Evolutionary conservation across 176 grass and related monocot genomes (phyloP).

Genomic region (Alopecurus myosuroides): DNA sequence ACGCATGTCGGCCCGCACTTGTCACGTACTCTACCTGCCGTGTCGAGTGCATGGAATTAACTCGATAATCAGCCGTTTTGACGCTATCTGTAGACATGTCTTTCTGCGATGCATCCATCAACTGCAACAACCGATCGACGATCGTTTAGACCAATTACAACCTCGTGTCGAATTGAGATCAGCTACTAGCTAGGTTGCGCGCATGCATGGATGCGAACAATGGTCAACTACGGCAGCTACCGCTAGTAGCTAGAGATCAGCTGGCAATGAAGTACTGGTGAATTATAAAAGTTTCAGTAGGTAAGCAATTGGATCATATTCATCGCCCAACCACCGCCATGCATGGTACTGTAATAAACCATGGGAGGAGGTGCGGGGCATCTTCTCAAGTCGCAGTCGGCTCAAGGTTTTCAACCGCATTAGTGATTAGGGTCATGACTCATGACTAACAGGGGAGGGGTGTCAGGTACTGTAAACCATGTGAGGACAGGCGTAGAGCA

Average conservation of each 20-base stretch:
- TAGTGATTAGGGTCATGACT: too few species aligned
- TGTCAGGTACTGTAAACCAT: too few species aligned
- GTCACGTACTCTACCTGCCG: not conserved
- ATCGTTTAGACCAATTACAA: too few species aligned
- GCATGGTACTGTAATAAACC: not conserved
- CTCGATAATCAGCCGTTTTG: too few species aligned
- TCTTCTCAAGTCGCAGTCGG: not conserved
- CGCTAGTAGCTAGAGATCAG: not conserved
- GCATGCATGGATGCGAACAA: not conserved
- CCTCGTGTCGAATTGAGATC: not conserved
- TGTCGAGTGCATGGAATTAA: too few species aligned
- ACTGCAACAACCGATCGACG: not conserved
- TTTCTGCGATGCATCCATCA: too few species aligned
- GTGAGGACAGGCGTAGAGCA: too few species aligned
- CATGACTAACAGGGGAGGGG: too few species aligned
- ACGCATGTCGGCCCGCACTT: not conserved
- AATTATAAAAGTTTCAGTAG: not conserved
- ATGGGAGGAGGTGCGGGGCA: not conserved
- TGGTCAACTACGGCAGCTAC: not conserved
- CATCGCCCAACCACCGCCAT: not conserved
- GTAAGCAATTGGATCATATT: not conserved
- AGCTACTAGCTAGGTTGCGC: not conserved
- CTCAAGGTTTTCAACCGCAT: too few species aligned
- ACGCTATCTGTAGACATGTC: too few species aligned
- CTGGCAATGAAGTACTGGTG: not conserved